phyloP scores from a whole-genome alignment of 225 moss, liverwort and hornwort species.

The Straminergon stramineum region DNA sequence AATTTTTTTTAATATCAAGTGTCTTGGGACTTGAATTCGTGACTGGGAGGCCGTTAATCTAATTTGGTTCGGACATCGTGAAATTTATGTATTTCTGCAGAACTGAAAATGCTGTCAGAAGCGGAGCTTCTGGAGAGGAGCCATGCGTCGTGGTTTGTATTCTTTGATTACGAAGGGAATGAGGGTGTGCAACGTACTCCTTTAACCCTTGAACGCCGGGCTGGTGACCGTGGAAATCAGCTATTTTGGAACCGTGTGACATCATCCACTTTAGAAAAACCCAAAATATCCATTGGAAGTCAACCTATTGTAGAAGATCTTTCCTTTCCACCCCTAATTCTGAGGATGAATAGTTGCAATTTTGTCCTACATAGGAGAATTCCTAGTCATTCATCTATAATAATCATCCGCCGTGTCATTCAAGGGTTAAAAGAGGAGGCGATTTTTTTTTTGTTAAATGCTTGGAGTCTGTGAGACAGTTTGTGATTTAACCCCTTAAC shows the following conservation, averaged over 20 bases:
- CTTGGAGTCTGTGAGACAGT: neutral
- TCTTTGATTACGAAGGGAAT: neutral
- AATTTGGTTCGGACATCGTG: neutral
- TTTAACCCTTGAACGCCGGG: too few relatives aligned
- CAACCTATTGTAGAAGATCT: too few relatives aligned
- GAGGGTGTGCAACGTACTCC: neutral
- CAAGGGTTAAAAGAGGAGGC: neutral
- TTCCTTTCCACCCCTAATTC: too few relatives aligned
- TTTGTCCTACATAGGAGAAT: too few relatives aligned
- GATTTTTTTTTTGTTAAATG: neutral
- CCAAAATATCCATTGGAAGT: too few relatives aligned
- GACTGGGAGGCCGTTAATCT: too few relatives aligned
- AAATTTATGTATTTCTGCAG: neutral
- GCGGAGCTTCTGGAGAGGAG: constrained; percentile 13
- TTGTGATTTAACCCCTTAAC: neutral
- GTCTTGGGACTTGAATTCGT: neutral
- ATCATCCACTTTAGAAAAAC: too few relatives aligned
- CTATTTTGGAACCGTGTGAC: too few relatives aligned
- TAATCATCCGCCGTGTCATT: too few relatives aligned
- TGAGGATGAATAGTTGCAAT: too few relatives aligned
- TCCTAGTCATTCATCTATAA: too few relatives aligned
- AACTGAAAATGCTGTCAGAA: constrained; percentile 60
- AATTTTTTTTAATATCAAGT: neutral
- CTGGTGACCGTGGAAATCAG: too few relatives aligned
- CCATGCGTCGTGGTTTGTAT: neutral